Base-by-base conservation (phyloP, 805 yeast species). In the Schwanniomyces occidentalis region DNA sequence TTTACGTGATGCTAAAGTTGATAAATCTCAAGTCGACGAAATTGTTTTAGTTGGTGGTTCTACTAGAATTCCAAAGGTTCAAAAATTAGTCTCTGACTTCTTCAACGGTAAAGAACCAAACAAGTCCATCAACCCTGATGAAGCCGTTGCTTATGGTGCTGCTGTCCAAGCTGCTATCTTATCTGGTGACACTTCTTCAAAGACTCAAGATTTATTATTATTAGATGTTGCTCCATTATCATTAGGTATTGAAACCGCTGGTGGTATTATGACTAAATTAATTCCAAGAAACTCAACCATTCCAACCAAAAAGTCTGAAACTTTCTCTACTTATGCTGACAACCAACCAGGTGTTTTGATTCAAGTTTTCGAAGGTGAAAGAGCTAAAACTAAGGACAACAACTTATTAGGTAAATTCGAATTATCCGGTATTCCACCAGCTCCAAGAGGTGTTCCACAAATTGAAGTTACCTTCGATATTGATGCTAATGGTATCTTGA, bases 121-220 rank as follows among this genome's bases (percentile, higher is more conserved):
- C 51, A 91, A 90, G 79, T 91, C 96, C 56, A 91, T 91, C 59
- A 91, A 91, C 76, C 98, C 99, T 46, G 99, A 91, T 73, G 99
- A 91, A 76, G 99, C 99, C 63, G 98, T 91, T 58, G 99, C 98
- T 27, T 91, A 82, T 56, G 99, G 99, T 79, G 98, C 98, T 43
- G 97, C 99, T 46, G 97, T 91, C 46, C 99, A 91, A 75, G 98
- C 96, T 39, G 98, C 98, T 75, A 95, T 91, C 52, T 74, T 91
- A 48, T 81, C 95, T 37, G 98, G 98, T 67, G 96, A 90, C 41
- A 61, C 68, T 34, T 64, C 69, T 16, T 56, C 66, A 17, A 61
- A 65, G 63, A 68, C 73, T 37, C 71, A 67, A 52, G 72, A 67
- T 55, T 61, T 68, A 49, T 56, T 91, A 46, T 74, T 89, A 58